Evolutionary conservation across 495 filamentous ascomycete species (phyloP), one percentile per base, ranked within the genome.

Genomic region (Poronia punctata): DNA sequence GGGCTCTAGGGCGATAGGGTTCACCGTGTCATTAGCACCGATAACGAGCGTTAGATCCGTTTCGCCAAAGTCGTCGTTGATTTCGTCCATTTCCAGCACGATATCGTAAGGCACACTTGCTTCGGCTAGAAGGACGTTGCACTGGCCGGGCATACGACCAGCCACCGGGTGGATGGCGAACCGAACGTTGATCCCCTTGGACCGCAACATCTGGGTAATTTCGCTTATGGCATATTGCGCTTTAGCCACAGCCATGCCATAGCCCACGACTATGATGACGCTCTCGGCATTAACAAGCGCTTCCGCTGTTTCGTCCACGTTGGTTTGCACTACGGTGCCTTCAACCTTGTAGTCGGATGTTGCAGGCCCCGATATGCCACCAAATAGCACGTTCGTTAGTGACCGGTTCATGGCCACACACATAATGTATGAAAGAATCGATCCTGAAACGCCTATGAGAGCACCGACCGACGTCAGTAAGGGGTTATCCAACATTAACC

Each of bases 181-280:
- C n/a, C 84, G 79, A 7, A 88, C 83, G 17, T 79, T 84, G 49
- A 86, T 66, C 14, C 82, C 82, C 51, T 79, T 80, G 11, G 74
- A 55, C 21, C 82, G 78, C 8, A 88, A 65, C 65, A 79, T 75
- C n/a, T 65, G 50, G 7, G 80, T 81, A 37, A 90, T 86, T 46
- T 87, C 83, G 7, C 80, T 79, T 27, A 88, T 86, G 17, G 84
- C 83, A 49, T 90, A 88, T 57, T 90, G 85, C 5, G 84, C 84
- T 65, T 88, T 88, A 10, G 85, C 85, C 3, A 90, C 85, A 0
- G 85, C 85, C 85, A 90, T 90, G 26, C 85, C 85, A 38, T 90
- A 90, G 1, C 85, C 85, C 9, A 88, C 84, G 3, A 87, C 77
- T 23, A 90, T 87, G 44, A 90, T 86, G 42, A 88, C 83, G 25